Percentiles rank a stretch among this genome's conserved stretches.
These are phyloP conservation scores for Thamnidium elegans DNA, from an alignment of 192 early-diverging fungal genomes.

Conservation along the genomic window DNA sequence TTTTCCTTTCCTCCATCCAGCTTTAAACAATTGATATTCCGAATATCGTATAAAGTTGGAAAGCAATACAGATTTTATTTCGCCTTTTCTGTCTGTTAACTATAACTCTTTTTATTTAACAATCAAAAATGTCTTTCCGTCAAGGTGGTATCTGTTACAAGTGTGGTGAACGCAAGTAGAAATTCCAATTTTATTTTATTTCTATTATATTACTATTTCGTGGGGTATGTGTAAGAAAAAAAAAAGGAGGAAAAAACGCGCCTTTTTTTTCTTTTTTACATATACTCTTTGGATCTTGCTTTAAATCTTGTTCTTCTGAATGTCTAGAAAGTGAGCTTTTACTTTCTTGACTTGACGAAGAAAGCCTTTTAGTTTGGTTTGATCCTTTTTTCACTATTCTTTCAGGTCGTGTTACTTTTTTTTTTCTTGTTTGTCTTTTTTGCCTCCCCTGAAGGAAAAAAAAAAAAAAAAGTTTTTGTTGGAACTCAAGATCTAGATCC, in stretches of 20 bases:
- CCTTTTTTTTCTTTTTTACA: not conserved
- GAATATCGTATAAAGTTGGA: not conserved
- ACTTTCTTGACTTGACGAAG: not conserved
- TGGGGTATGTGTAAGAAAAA: no score
- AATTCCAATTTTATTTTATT: conserved; percentile 3
- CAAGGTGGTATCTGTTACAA: conserved; percentile 33
- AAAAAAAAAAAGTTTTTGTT: conserved; percentile 1
- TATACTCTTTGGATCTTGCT: not conserved
- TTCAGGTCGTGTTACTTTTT: no score
- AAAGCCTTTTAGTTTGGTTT: no score
- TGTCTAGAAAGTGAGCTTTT: conserved; percentile 5
- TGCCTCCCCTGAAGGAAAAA: not conserved
- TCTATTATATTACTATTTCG: no score
- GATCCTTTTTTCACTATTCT: no score
- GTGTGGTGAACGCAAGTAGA: conserved; percentile 41
- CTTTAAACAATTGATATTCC: no score
- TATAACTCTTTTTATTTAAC: conserved; percentile 9
- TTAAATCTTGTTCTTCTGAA: not conserved
- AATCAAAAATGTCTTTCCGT: conserved; percentile 33
- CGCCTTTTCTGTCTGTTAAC: conserved; percentile 9
- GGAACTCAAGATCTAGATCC: no score
- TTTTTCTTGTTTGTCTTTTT: no score
- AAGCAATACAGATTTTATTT: not conserved
- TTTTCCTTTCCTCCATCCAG: not conserved
- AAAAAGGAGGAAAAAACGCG: no score